Base-by-base conservation (phyloP, 2,329 filamentous ascomycete genomes). In the Xylariaceae sp. region DNA sequence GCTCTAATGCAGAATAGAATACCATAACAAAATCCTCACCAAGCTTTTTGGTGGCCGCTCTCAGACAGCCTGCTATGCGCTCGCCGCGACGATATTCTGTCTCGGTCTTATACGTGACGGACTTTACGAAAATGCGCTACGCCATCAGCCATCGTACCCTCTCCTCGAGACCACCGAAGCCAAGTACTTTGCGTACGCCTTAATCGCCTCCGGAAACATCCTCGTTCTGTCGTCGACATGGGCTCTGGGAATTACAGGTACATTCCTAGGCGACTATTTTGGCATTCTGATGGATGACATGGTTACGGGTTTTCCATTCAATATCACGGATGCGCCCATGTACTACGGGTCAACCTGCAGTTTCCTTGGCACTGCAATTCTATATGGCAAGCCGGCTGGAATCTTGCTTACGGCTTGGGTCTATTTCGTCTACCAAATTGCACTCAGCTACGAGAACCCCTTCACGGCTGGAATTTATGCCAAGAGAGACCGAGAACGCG, bases 201-300 rank as follows among this genome's bases (percentile, higher is more conserved):
- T 97, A 50, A 82, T 97, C 64, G 80, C 81, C 23, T 70, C 77
- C 30, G 94, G 94, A 53, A 97, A 96, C 73, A 74, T 88, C 45
- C 84, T 99, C 29, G 94, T 99, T 43, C 66, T 97, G 44, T 87
- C 88, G 27, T 94, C 89, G 57, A 97, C 96, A 75, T 97, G 86
- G 85, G 89, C 87, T 27, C 85, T 99, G 33, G 94, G 94, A 53
- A 85, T 99, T 67, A 97, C 92, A 0, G 94, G 94, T 59, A 99
- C 94, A 30, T 99, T 97, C 72, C 80, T 99, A 29, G 94, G 94
- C 64, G 94, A 99, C 78, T 99, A 99, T 80, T 99, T 97, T 71
- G 94, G 94, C 64, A 97, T 97, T 72, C 81, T 99, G 62, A 96
- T 97, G 92, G 93, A 97, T 70, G 78, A 88, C 63, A 93, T 93